These are phyloP conservation scores for Nitzschia sp. DNA, from an alignment of 108 stramenopile genomes.

Conservation along the genomic window DNA sequence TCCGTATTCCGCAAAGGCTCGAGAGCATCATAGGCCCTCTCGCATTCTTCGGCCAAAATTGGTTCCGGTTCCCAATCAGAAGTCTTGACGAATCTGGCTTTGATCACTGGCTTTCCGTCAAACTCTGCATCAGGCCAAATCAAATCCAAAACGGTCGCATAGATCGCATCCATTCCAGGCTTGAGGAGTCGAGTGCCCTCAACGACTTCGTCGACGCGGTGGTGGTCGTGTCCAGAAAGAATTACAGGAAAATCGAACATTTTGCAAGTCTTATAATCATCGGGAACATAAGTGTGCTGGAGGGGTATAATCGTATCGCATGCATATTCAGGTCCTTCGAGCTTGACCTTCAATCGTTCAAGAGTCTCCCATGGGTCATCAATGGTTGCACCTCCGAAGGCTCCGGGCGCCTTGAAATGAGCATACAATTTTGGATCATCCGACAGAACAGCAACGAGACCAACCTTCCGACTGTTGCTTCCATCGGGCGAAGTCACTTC, in stretches of 20 bases:
- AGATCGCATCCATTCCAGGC: slow-evolving; percentile 45
- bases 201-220: slow-evolving; percentile 50
- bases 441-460: slow-evolving; percentile 34
- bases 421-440: slow-evolving; percentile 47
- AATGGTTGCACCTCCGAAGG: slow-evolving; percentile 48
- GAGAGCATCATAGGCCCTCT: slow-evolving; percentile 49
- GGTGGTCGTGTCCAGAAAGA: slow-evolving; percentile 55
- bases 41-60: slow-evolving; percentile 21
- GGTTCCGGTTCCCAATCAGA: slow-evolving; percentile 36
- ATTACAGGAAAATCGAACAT: slow-evolving; percentile 56
- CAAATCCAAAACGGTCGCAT: slow-evolving; percentile 47
- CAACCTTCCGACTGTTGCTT: slow-evolving; percentile 35
- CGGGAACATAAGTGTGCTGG: slow-evolving; percentile 48
- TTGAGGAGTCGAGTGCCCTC: slow-evolving; percentile 49
- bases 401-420: slow-evolving; percentile 45
- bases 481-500: slow-evolving; percentile 36
- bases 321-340: slow-evolving; percentile 30
- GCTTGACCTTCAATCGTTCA: slow-evolving; percentile 21
- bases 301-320: slow-evolving; percentile 50
- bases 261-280: slow-evolving; percentile 47
- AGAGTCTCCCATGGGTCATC: slow-evolving; percentile 46
- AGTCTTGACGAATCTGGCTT: slow-evolving; percentile 34
- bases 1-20: slow-evolving; percentile 44
- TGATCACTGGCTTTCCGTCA: slow-evolving; percentile 24
- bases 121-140: slow-evolving; percentile 26